Evolutionary conservation across 345 rosid species (phyloP), one percentile per base, ranked within the genome.

Genomic region (Abelmoschus esculentus): DNA sequence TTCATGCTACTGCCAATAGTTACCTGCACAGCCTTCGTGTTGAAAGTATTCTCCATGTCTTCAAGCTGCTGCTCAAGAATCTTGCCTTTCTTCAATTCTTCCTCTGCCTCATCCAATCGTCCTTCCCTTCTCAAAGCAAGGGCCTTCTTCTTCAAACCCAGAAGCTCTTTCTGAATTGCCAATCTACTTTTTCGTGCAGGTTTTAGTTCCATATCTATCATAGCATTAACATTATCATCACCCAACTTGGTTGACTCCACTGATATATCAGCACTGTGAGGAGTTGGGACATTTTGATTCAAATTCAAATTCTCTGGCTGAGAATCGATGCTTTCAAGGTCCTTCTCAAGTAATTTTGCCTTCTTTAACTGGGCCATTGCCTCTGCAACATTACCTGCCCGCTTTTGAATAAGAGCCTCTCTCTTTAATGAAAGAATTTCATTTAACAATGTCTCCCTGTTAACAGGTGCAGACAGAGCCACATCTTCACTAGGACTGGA

Each of bases 71-170:
- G 77, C 70, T 87, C 92, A 53, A 90, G 91, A 85, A 81, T 75
- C 31, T 64, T 76, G 70, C 90, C 86, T 82, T 81, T 87, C 81
- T 82, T 85, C 73, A 87, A 55, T 75, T 84, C 89, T 78, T 83
- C 92, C 69, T 90, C 92, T 5, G 91, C 86, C 79, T 86, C 92
- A 60, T 82, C 84, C 58, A 81, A 26, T 76, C 75, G 83, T 36
- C 96, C 96, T 81, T 87, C 96, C 79, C 90, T 90, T 81, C 86
- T 86, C 78, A 88, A 75, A 61, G 87, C 67, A 72, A 90, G 86
- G 61, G 91, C 93, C 76, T 85, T 86, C 89, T 84, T 88, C 73
- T 88, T 88, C 78, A 85, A 76, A 47, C 81, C 84, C 50, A 90
- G 82, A 74, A 90, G 91, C 77, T 90, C 96, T 77, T 80, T 90